Percentiles rank a stretch among this genome's conserved stretches.
These are phyloP conservation scores for Amylostereum areolatum DNA, from an alignment of 1,284 basidiomycete species.

Conservation along the genomic window DNA sequence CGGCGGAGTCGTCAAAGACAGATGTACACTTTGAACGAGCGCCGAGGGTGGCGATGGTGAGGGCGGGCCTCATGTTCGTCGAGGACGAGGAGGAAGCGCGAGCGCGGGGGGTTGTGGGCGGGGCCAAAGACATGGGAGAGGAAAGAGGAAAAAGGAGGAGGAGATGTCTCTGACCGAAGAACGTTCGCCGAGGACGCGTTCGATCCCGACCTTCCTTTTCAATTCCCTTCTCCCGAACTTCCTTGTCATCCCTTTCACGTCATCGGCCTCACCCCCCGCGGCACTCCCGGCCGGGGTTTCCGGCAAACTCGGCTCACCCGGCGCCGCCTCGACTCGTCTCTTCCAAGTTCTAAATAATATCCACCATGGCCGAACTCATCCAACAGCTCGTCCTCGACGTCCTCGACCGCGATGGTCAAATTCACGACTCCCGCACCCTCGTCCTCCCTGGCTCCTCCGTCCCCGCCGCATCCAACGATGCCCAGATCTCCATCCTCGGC, in stretches of 20 bases:
- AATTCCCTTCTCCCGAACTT: no score
- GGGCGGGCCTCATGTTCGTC: constrained; percentile 48
- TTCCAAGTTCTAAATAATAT: no score
- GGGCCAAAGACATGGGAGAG: constrained; percentile 22
- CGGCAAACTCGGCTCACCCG: background rate
- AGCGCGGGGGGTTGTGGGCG: constrained; percentile 35
- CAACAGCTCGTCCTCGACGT: constrained; percentile 77
- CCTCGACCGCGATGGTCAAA: constrained; percentile 52
- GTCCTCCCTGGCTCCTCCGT: constrained; percentile 58
- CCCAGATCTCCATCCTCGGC: constrained; percentile 78
- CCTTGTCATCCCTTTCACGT: no score
- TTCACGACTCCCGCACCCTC: constrained; percentile 74
- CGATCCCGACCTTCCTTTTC: no score
- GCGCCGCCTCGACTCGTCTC: background rate
- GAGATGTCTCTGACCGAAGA: background rate
- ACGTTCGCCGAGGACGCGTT: background rate
- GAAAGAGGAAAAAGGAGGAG: constrained; percentile 18
- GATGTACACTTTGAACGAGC: constrained; percentile 41
- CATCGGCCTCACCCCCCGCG: no score
- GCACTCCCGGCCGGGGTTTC: no score
- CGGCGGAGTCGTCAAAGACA: constrained; percentile 22
- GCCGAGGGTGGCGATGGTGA: constrained; percentile 48
- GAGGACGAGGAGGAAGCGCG: constrained; percentile 44
- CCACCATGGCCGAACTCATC: constrained; percentile 63
- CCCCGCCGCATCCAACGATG: constrained; percentile 59